A percentile compares a stretch with the other conserved stretches of the same genome.
phyloP scores from a whole-genome alignment of 2,329 filamentous ascomycete species.

The Pseudocercospora crystallina region DNA sequence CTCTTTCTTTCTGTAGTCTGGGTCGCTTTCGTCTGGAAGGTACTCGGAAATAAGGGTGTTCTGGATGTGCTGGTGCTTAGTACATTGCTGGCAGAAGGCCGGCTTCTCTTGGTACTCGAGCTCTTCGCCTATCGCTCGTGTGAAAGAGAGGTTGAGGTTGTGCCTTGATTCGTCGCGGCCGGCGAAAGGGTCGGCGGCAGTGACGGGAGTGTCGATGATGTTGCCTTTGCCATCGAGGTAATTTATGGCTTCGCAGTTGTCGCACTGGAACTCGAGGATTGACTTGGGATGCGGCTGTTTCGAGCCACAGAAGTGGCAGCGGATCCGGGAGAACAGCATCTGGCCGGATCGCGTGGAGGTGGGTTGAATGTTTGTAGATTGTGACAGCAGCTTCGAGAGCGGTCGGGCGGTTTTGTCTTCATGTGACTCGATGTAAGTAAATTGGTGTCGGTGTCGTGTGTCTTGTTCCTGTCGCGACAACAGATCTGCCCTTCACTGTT shows the following conservation, averaged over 20 bases:
- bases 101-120: conserved; percentile 41
- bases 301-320: conserved; percentile 81
- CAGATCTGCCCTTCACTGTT: no score
- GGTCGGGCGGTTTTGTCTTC: no score
- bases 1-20: conserved; percentile 68
- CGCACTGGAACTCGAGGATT: conserved; percentile 69
- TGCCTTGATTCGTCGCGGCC: not conserved
- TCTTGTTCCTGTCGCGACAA: no score
- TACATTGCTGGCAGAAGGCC: conserved; percentile 72
- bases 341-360: not conserved
- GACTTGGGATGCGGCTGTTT: conserved; percentile 62
- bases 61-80: conserved; percentile 85
- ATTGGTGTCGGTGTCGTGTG: no score
- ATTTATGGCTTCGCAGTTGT: conserved; percentile 81
- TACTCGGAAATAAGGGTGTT: conserved; percentile 77
- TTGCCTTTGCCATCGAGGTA: conserved; percentile 88
- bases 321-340: conserved; percentile 30
- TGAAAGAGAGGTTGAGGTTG: conserved; percentile 26
- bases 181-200: conserved; percentile 38
- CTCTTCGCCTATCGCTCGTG: conserved; percentile 24
- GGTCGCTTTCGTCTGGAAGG: conserved; percentile 64
- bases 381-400: no score
- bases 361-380: no score
- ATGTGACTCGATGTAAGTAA: no score
- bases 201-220: conserved; percentile 79